Percentiles rank a stretch among this genome's conserved stretches.
Evolutionary conservation across 345 rosid species (phyloP).

Genomic region (Salix brachista): DNA sequence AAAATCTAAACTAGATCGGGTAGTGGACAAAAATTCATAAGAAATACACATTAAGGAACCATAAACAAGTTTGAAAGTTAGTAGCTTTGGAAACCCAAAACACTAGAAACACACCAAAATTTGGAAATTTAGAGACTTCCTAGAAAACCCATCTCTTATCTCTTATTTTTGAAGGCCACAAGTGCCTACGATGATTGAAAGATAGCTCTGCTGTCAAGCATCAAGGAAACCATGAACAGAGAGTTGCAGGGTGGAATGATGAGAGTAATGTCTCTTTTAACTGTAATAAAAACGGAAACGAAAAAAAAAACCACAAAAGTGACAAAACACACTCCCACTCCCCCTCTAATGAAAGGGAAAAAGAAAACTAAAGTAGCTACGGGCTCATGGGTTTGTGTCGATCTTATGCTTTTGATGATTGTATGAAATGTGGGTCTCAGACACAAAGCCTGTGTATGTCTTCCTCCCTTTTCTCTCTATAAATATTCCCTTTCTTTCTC

Average conservation of each 20-base stretch:
- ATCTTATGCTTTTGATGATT: slow-evolving; percentile 44
- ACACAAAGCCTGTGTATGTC: neutral
- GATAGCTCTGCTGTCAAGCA: slow-evolving; percentile 56
- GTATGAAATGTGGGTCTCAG: slow-evolving; percentile 33
- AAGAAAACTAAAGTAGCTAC: slow-evolving; percentile 28
- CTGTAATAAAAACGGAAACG: neutral
- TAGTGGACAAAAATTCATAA: slow-evolving; percentile 3
- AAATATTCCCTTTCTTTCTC: slow-evolving; percentile 8
- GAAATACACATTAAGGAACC: neutral
- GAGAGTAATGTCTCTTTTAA: slow-evolving; percentile 24
- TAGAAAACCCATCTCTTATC: slow-evolving; percentile 32
- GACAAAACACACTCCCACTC: slow-evolving; percentile 7
- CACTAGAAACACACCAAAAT: slow-evolving; percentile 26
- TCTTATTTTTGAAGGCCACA: slow-evolving; percentile 22
- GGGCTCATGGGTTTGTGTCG: slow-evolving; percentile 35
- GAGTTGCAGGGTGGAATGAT: slow-evolving; percentile 24
- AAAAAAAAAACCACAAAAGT: neutral
- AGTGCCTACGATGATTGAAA: slow-evolving; percentile 43
- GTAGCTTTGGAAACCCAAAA: slow-evolving; percentile 26
- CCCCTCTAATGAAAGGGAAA: slow-evolving; percentile 2
- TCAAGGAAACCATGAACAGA: slow-evolving; percentile 53
- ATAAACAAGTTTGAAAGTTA: slow-evolving; percentile 5
- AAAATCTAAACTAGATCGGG: slow-evolving; percentile 12
- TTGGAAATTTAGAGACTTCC: slow-evolving; percentile 6
- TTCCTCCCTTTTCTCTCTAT: neutral